phyloP scores from a whole-genome alignment of 768 basidiomycete genomes.

The Botryobasidium botryosum region DNA sequence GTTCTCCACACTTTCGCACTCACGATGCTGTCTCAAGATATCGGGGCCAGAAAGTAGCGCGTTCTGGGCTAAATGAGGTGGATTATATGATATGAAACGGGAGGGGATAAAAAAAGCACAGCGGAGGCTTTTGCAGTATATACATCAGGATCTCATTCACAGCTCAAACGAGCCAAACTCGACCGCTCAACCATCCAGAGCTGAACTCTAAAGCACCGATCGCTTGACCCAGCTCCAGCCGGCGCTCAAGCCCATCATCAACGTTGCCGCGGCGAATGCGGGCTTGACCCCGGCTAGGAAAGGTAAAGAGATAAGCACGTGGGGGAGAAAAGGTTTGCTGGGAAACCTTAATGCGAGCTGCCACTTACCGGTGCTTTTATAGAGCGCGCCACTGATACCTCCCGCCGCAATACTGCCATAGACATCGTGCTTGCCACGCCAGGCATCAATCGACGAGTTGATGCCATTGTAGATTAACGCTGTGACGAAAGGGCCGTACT shows the following conservation, averaged over 20 bases:
- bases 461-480: slow-evolving; percentile 92
- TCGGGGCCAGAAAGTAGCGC: too few species aligned
- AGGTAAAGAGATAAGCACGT: slow-evolving; percentile 23
- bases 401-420: slow-evolving; percentile 87
- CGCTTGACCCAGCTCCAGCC: slow-evolving; percentile 92
- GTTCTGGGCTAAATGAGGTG: too few species aligned
- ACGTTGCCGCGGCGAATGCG: slow-evolving; percentile 71
- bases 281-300: slow-evolving; percentile 77
- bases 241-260: slow-evolving; percentile 82
- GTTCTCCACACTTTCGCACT: too few species aligned
- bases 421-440: slow-evolving; percentile 83
- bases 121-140: too few species aligned
- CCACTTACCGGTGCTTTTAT: slow-evolving; percentile 79
- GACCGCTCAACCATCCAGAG: too few species aligned
- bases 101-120: too few species aligned
- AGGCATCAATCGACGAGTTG: slow-evolving; percentile 82
- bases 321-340: slow-evolving; percentile 13
- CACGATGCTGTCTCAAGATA: too few species aligned
- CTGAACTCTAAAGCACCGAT: slow-evolving; percentile 48
- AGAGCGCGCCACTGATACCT: slow-evolving; percentile 75
- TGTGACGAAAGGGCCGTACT: slow-evolving; percentile 29
- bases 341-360: slow-evolving; percentile 17
- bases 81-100: too few species aligned
- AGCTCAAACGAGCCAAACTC: too few species aligned
- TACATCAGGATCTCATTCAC: too few species aligned